Evolutionary conservation across 192 early-diverging fungal genomes (phyloP).

Genomic region (Geosiphon pyriformis): DNA sequence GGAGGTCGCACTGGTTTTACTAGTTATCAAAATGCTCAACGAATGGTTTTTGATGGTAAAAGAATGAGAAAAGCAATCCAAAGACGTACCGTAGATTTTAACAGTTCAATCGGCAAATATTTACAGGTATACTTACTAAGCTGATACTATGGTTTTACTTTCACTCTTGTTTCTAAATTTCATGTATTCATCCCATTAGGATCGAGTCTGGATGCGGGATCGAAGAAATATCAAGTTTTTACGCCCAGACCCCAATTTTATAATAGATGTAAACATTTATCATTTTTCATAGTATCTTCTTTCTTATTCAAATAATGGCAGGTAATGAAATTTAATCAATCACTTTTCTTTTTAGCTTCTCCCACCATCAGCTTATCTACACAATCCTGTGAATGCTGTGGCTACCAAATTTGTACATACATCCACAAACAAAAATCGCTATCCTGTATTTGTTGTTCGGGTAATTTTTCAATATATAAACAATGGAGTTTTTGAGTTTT

Average conservation of each 20-base stretch:
- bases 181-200: constrained; percentile 43
- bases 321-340: background rate
- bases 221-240: constrained; percentile 51
- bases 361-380: constrained; percentile 61
- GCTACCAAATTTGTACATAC: constrained; percentile 87
- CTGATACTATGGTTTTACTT: constrained; percentile 18
- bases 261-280: constrained; percentile 56
- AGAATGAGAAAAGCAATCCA: constrained; percentile 85
- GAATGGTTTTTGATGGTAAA: constrained; percentile 58
- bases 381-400: constrained; percentile 67
- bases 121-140: constrained; percentile 49
- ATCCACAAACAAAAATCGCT: constrained; percentile 88
- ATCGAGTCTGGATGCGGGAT: constrained; percentile 46
- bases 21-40: constrained; percentile 19
- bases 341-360: constrained; percentile 41
- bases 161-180: constrained; percentile 28
- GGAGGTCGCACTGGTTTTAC: background rate
- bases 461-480: constrained; percentile 40
- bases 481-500: background rate
- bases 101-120: constrained; percentile 71
- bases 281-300: constrained; percentile 20
- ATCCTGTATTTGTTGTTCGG: constrained; percentile 84
- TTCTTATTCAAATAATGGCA: constrained; percentile 19
- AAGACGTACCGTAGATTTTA: constrained; percentile 91
- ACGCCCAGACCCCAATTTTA: constrained; percentile 69